These are phyloP conservation scores for Aspergillus awamori DNA, from an alignment of 2,329 filamentous ascomycete species.

Conservation along the genomic window DNA sequence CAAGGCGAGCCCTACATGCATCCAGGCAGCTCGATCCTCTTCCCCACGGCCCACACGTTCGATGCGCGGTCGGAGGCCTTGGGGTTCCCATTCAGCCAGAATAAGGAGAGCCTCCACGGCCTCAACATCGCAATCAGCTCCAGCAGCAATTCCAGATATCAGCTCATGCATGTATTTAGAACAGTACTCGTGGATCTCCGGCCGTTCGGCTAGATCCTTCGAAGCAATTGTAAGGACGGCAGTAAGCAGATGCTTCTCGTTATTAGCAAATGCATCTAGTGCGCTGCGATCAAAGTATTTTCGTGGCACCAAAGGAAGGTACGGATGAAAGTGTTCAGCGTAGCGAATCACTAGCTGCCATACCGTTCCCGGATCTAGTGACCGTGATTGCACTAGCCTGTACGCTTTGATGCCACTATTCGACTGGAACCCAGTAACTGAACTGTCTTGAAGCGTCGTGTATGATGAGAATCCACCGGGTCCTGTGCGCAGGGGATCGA, in stretches of 20 bases:
- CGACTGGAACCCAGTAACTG: slow-evolving; percentile 30
- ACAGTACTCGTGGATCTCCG: slow-evolving; percentile 66
- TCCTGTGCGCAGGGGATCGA: slow-evolving; percentile 27
- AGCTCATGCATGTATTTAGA: slow-evolving; percentile 71
- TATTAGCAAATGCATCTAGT: slow-evolving; percentile 59
- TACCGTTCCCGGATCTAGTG: slow-evolving; percentile 53
- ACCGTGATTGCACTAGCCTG: slow-evolving; percentile 47
- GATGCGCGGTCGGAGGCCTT: slow-evolving; percentile 62
- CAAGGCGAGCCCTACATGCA: slow-evolving; percentile 72
- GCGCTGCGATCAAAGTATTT: slow-evolving; percentile 59
- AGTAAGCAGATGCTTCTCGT: slow-evolving; percentile 69
- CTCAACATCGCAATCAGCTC: slow-evolving; percentile 68
- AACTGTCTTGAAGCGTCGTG: slow-evolving; percentile 31
- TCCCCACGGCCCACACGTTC: slow-evolving; percentile 70
- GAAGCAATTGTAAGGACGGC: slow-evolving; percentile 72
- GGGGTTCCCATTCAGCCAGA: slow-evolving; percentile 73
- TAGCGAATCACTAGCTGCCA: slow-evolving; percentile 61
- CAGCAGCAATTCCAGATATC: slow-evolving; percentile 67
- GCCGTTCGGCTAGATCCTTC: slow-evolving; percentile 68
- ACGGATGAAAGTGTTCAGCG: slow-evolving; percentile 68
- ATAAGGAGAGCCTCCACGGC: slow-evolving; percentile 71
- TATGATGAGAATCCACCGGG: slow-evolving; percentile 30
- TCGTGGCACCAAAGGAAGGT: slow-evolving; percentile 68
- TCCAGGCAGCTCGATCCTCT: slow-evolving; percentile 75
- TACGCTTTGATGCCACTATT: slow-evolving; percentile 44